Evolutionary conservation across 2,329 filamentous ascomycete genomes (phyloP).

Genomic region (Ceratocystis alfenasii): DNA sequence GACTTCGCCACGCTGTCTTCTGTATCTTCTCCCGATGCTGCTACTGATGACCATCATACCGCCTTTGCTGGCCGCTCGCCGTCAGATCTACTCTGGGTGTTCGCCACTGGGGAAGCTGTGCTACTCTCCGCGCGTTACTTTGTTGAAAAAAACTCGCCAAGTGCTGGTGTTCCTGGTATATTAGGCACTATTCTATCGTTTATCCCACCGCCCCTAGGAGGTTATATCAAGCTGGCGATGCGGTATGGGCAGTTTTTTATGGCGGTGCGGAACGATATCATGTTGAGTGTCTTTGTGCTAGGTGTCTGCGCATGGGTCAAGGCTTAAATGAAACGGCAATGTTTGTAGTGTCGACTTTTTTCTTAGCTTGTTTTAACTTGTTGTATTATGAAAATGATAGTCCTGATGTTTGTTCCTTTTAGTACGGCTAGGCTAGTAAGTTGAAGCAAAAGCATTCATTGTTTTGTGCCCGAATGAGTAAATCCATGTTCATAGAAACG

Average conservation of each 20-base stretch:
- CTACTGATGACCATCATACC: conserved; percentile 23
- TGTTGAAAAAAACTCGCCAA: conserved; percentile 45
- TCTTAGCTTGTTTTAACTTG: neutral
- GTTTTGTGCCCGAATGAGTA: no score
- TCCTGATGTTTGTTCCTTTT: no score
- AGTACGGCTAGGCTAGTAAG: no score
- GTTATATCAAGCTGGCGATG: conserved; percentile 48
- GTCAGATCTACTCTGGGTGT: conserved; percentile 59
- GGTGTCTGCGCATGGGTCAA: conserved; percentile 44
- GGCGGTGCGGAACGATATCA: conserved; percentile 59
- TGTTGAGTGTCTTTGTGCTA: conserved; percentile 65
- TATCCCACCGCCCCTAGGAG: conserved; percentile 51
- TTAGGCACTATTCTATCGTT: conserved; percentile 52
- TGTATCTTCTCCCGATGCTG: conserved; percentile 26
- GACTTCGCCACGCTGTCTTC: conserved; percentile 25
- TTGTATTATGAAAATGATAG: no score
- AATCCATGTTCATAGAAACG: no score
- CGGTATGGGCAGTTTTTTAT: conserved; percentile 60
- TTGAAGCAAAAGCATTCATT: no score
- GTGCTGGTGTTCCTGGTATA: conserved; percentile 29
- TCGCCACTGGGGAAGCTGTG: conserved; percentile 62
- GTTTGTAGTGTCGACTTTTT: neutral
- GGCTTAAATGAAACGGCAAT: conserved; percentile 10
- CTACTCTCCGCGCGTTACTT: conserved; percentile 61
- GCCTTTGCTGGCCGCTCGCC: conserved; percentile 22